A percentile compares a stretch with the other conserved stretches of the same genome.
Evolutionary conservation across 495 filamentous ascomycete genomes (phyloP).

Genomic region (Penicillium nucicola): DNA sequence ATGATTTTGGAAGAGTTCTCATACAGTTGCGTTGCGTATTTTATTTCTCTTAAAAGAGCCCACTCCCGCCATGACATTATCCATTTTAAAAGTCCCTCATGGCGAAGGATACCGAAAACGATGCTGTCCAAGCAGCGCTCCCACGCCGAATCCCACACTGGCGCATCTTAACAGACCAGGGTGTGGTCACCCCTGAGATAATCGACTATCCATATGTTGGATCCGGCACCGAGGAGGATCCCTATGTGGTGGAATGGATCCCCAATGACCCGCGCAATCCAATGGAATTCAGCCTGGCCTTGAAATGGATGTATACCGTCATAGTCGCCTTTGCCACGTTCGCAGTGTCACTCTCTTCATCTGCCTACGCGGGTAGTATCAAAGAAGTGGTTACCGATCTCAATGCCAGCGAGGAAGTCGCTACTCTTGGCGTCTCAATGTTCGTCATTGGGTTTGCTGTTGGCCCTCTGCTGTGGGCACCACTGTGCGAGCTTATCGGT

Average conservation of each 20-base stretch:
- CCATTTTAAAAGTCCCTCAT: too few species aligned
- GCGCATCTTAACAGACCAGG: constrained; percentile 25
- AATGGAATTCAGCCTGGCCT: constrained; percentile 44
- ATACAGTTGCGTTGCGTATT: too few species aligned
- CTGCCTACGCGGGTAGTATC: constrained; percentile 66
- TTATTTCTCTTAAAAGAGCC: too few species aligned
- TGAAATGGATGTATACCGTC: constrained; percentile 62
- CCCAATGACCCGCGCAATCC: constrained; percentile 61
- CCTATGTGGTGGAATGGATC: constrained; percentile 67
- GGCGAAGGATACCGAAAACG: neutral
- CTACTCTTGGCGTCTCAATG: constrained; percentile 52
- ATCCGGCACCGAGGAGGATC: constrained; percentile 60
- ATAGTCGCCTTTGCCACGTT: constrained; percentile 63
- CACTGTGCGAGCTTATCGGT: constrained; percentile 61
- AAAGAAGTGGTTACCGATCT: constrained; percentile 43
- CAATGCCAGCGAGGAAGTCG: constrained; percentile 41
- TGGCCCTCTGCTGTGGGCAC: constrained; percentile 35
- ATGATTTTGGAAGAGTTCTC: too few species aligned
- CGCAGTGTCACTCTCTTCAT: constrained; percentile 67
- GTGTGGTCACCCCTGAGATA: constrained; percentile 39
- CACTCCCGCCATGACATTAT: too few species aligned
- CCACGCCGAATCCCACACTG: constrained; percentile 23
- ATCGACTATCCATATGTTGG: constrained; percentile 55
- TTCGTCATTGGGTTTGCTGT: constrained; percentile 44
- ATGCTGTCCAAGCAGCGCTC: constrained; percentile 4